phyloP scores from a whole-genome alignment of 208 protist species.

The Leishmania martiniquensis region DNA sequence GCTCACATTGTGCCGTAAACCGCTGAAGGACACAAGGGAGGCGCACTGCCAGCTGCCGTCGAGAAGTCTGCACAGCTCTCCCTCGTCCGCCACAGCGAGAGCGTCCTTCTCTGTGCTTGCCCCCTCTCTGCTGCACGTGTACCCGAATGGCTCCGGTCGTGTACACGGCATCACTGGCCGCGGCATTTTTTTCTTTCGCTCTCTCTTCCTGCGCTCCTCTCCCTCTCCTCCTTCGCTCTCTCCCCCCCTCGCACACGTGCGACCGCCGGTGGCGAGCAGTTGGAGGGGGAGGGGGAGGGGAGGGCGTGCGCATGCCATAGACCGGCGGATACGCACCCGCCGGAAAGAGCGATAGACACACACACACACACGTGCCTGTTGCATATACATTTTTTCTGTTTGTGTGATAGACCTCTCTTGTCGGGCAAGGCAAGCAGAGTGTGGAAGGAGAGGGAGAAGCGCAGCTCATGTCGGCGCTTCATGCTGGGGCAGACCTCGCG shows the following conservation, averaged over 20 bases:
- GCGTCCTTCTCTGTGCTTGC: not conserved
- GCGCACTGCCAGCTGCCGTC: not conserved
- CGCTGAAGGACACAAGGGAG: not conserved
- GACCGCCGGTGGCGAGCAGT: not conserved
- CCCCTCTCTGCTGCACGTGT: not conserved
- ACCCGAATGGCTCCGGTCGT: not conserved
- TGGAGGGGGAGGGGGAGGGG: too few species aligned
- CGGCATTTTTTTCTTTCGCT: not conserved
- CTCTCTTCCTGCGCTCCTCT: too few species aligned
- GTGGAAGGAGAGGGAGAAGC: not conserved
- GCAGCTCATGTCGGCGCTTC: not conserved
- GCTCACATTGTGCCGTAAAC: not conserved
- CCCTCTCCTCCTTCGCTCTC: not conserved
- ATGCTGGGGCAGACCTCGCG: not conserved
- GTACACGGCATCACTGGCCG: not conserved
- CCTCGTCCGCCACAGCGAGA: not conserved
- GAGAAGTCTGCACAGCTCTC: not conserved
- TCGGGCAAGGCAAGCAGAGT: not conserved
- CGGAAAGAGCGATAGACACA: not conserved
- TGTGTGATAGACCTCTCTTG: too few species aligned
- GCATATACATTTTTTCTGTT: conserved; percentile 10
- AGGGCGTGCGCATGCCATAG: not conserved
- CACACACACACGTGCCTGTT: conserved; percentile 19
- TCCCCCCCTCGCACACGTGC: not conserved
- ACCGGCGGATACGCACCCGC: too few species aligned